A percentile compares a stretch with the other conserved stretches of the same genome.
Evolutionary conservation across 2,329 filamentous ascomycete species (phyloP).

Genomic region (Cercospora zeae-maydis): DNA sequence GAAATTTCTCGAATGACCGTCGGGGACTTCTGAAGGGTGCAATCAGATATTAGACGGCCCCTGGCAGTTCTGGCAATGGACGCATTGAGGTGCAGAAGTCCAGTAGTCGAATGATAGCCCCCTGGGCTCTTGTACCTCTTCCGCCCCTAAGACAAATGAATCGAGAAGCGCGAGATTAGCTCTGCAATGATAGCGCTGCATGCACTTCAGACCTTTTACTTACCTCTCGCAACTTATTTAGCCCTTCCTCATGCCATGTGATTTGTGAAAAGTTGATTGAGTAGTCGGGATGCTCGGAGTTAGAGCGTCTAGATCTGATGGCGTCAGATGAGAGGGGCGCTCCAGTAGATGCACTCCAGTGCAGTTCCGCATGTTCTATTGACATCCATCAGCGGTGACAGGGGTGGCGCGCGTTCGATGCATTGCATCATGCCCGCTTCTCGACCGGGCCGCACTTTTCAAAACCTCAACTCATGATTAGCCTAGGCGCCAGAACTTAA

Average conservation of each 20-base stretch:
- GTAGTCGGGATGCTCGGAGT: not conserved
- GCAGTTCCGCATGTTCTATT: not conserved
- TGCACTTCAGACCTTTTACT: not conserved
- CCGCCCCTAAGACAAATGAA: not conserved
- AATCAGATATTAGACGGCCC: not conserved
- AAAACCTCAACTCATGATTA: not conserved
- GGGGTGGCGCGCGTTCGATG: not conserved
- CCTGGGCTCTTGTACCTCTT: not conserved
- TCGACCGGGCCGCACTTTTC: not conserved
- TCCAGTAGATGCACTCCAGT: not conserved
- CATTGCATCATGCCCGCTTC: conserved; percentile 8
- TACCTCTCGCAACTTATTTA: not conserved
- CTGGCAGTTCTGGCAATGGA: not conserved
- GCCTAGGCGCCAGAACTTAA: not conserved
- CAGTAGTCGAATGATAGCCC: not conserved
- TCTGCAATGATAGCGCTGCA: not conserved
- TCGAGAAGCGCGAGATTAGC: not conserved
- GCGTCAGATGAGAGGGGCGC: not conserved
- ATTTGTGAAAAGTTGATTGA: too few species aligned
- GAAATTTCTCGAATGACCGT: not conserved
- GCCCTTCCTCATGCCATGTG: not conserved
- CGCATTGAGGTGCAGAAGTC: not conserved
- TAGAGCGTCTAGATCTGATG: not conserved
- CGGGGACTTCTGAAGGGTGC: not conserved
- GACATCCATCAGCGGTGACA: not conserved